phyloP scores from a whole-genome alignment of 768 basidiomycete genomes.

The Lentinus brumalis region DNA sequence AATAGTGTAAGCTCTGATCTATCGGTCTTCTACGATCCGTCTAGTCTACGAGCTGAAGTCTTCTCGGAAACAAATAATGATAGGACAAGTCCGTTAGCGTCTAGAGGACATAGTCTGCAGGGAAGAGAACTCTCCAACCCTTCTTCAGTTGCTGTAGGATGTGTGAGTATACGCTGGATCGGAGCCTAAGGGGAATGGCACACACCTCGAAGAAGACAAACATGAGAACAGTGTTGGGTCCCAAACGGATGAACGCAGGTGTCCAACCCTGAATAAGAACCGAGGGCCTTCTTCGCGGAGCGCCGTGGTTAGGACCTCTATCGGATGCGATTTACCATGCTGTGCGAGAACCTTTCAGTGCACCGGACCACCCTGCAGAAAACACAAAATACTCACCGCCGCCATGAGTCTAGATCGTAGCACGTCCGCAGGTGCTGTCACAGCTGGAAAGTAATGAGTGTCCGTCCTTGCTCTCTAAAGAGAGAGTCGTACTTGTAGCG shows the following conservation, averaged over 20 bases:
- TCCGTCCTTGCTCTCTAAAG: not conserved
- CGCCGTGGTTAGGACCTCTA: conserved; percentile 58
- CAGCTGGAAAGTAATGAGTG: conserved; percentile 45
- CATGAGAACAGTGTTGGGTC: conserved; percentile 81
- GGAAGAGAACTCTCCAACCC: conserved; percentile 46
- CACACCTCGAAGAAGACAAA: conserved; percentile 84
- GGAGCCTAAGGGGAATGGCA: not conserved
- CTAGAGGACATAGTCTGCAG: conserved; percentile 15
- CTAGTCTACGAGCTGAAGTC: conserved; percentile 13
- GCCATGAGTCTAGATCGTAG: conserved; percentile 78
- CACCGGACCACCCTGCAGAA: too few species aligned
- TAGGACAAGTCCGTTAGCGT: conserved; percentile 1
- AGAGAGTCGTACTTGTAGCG: conserved; percentile 65
- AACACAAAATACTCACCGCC: conserved; percentile 46
- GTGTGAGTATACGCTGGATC: not conserved
- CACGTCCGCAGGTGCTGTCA: conserved; percentile 80
- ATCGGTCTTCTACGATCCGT: conserved; percentile 11
- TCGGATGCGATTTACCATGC: conserved; percentile 51
- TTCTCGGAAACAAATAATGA: conserved; percentile 15
- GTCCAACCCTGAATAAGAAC: conserved; percentile 92
- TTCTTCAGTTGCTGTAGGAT: conserved; percentile 68
- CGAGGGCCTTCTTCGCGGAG: conserved; percentile 71
- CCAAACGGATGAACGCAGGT: conserved; percentile 81
- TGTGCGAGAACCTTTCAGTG: conserved; percentile 26
- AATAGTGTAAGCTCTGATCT: not conserved